Conservation (phyloP, 257 asterid genomes). For the Fraxinus anomala region DNA sequence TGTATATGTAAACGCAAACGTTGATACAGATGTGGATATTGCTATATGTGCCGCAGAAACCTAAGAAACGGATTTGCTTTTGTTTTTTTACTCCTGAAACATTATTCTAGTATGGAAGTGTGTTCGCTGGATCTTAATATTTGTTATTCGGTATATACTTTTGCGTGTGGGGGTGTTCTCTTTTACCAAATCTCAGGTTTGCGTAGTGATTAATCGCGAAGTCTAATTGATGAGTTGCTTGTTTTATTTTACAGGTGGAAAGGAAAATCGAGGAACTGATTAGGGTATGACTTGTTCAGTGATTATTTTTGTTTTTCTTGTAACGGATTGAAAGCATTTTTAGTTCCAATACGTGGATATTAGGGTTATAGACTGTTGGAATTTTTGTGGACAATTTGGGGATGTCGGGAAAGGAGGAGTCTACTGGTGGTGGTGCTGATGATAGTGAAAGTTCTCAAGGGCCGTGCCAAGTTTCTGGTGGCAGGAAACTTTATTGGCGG, state of each 20-base stretch:
- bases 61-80: background rate
- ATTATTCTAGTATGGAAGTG: background rate
- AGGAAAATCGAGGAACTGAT: background rate
- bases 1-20: background rate
- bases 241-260: background rate
- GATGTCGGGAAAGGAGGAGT: slow-evolving; percentile 53
- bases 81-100: background rate
- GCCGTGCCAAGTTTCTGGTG: slow-evolving; percentile 34
- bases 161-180: background rate
- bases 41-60: background rate
- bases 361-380: background rate
- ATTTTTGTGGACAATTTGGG: slow-evolving; percentile 21
- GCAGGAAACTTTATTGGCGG: slow-evolving; percentile 51
- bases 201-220: background rate
- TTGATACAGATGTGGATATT: background rate
- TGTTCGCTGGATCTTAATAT: background rate
- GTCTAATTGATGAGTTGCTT: background rate
- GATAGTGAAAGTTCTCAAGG: slow-evolving; percentile 33
- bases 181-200: background rate
- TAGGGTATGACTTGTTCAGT: background rate
- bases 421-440: slow-evolving; percentile 17
- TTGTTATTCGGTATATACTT: background rate
- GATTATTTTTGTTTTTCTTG: background rate
- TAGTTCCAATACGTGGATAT: background rate
- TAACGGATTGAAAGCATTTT: background rate